Percentiles rank a stretch among this genome's conserved stretches.
Conservation (phyloP, 305 asterid species). For the Fraxinus velutina region DNA sequence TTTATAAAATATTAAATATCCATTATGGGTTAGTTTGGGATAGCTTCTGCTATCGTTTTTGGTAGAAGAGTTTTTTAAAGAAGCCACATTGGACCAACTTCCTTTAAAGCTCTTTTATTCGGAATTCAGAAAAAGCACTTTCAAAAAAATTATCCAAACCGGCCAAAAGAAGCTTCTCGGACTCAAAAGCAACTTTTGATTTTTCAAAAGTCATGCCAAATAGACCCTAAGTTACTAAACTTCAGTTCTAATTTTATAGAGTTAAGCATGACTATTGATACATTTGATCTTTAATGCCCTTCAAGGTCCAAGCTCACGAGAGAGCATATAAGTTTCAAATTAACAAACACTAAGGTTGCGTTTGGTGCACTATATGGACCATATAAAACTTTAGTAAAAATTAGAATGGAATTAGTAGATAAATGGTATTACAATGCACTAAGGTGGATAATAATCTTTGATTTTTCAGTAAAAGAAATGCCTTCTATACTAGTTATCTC, state of each 20-base stretch:
- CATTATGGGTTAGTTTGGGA: not conserved
- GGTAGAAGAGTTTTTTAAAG: not conserved
- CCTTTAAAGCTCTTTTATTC: not conserved
- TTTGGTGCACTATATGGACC: not conserved
- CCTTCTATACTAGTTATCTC: not conserved
- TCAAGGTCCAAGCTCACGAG: conserved; percentile 4
- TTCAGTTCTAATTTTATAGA: not conserved
- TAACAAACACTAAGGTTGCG: not conserved
- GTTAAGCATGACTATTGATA: not conserved
- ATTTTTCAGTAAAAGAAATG: not conserved
- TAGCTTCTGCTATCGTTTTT: not conserved
- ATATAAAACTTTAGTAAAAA: not conserved
- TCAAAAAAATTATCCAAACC: not conserved
- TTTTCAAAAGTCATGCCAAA: not conserved
- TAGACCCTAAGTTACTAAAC: not conserved
- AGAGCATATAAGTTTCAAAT: not conserved
- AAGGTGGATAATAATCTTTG: not conserved
- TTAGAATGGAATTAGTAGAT: not conserved
- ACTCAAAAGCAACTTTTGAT: not conserved
- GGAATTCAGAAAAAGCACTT: not conserved
- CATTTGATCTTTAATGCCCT: not conserved
- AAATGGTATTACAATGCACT: not conserved
- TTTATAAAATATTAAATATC: not conserved
- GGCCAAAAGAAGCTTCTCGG: not conserved
- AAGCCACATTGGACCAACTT: not conserved